Evolutionary conservation across 148 eudicot genomes (phyloP).

Genomic region (Rhododendron kiyosumense): DNA sequence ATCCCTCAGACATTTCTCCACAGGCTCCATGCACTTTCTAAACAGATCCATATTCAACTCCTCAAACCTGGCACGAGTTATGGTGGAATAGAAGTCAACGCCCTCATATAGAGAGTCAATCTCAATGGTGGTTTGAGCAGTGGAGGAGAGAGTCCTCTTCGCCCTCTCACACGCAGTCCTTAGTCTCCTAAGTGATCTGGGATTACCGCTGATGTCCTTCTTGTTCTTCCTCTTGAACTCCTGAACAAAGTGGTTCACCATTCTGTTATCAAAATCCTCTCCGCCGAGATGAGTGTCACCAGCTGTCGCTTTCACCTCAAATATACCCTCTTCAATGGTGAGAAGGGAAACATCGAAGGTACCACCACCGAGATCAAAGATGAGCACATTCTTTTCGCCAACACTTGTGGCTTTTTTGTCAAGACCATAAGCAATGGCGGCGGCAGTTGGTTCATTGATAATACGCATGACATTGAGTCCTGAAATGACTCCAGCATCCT

Average conservation of each 20-base stretch:
- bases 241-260: conserved; percentile 13
- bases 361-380: conserved; percentile 6
- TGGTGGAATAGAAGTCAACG: conserved; percentile 10
- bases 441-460: conserved; percentile 8
- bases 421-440: conserved; percentile 12
- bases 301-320: conserved; percentile 13
- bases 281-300: conserved; percentile 15
- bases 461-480: conserved; percentile 7
- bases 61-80: conserved; percentile 3
- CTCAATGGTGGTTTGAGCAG: conserved; percentile 4
- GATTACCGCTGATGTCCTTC: conserved; percentile 11
- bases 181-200: conserved; percentile 11
- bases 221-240: conserved; percentile 13
- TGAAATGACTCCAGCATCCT: conserved; percentile 10
- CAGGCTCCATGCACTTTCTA: conserved; percentile 10
- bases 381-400: conserved; percentile 4
- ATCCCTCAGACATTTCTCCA: conserved; percentile 11
- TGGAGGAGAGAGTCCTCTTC: conserved; percentile 5
- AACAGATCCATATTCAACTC: conserved; percentile 8
- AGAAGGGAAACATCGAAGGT: conserved; percentile 13
- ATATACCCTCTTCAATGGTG: conserved; percentile 17
- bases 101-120: conserved; percentile 9
- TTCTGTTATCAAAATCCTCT: conserved; percentile 10
- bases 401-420: conserved; percentile 5
- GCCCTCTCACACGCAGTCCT: conserved; percentile 10